Evolutionary conservation across 192 early-diverging fungal species (phyloP).

Genomic region (Paraglomus brasilianum): DNA sequence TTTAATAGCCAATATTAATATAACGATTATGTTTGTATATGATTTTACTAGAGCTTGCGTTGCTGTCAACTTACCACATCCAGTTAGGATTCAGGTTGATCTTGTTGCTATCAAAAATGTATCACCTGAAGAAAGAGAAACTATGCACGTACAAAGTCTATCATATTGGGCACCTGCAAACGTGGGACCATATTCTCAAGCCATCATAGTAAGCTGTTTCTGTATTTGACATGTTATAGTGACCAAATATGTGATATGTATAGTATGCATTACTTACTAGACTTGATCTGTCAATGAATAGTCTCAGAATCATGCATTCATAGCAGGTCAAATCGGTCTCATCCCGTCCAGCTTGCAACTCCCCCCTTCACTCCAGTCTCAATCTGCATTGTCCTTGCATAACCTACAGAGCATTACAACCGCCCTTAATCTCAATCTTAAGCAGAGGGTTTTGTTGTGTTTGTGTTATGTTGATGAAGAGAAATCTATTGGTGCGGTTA

Average conservation of each 20-base stretch:
- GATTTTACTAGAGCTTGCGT: constrained; percentile 57
- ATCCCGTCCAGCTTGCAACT: constrained; percentile 63
- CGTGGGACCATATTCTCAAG: constrained; percentile 84
- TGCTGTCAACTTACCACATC: constrained; percentile 43
- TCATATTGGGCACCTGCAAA: constrained; percentile 92
- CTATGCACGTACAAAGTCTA: constrained; percentile 79
- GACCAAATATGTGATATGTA: background rate
- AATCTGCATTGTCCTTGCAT: constrained; percentile 53
- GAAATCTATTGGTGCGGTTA: constrained; percentile 34
- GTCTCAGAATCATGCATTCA: constrained; percentile 58
- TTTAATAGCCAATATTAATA: no score
- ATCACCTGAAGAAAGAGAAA: constrained; percentile 40
- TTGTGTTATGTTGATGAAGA: constrained; percentile 58
- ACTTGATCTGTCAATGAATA: constrained; percentile 17
- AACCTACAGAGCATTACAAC: constrained; percentile 53
- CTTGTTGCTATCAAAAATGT: constrained; percentile 47
- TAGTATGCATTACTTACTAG: background rate
- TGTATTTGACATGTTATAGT: background rate
- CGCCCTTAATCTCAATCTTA: constrained; percentile 39
- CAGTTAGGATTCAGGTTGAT: constrained; percentile 63
- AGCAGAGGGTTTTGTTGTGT: constrained; percentile 44
- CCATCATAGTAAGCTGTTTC: constrained; percentile 49
- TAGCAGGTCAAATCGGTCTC: constrained; percentile 81
- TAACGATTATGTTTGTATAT: no score
- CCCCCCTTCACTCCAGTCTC: constrained; percentile 49